Evolutionary conservation across 768 basidiomycete genomes (phyloP).

Genomic region (Russula abietina): DNA sequence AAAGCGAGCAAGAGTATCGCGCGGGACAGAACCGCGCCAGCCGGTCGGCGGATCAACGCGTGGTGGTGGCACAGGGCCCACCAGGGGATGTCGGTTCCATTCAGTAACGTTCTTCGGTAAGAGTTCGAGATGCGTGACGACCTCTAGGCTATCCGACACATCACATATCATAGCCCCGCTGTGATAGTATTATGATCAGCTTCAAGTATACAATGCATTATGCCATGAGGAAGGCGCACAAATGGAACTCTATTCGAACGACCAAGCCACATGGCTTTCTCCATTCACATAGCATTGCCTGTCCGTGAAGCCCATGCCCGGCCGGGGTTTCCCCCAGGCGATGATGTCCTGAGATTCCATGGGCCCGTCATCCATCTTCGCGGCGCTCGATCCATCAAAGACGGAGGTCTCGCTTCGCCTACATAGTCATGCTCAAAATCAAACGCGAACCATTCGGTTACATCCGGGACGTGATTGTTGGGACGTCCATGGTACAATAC

Average conservation of each 20-base stretch:
- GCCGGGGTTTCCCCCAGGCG: slow-evolving; percentile 28
- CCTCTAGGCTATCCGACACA: slow-evolving; percentile 13
- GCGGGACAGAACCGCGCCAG: slow-evolving; percentile 19
- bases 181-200: not conserved
- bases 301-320: slow-evolving; percentile 27
- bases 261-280: slow-evolving; percentile 31
- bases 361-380: slow-evolving; percentile 28
- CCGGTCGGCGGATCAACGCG: slow-evolving; percentile 8
- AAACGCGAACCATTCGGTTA: slow-evolving; percentile 22
- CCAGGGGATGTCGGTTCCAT: no score
- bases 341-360: slow-evolving; percentile 37
- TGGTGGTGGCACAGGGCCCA: not conserved
- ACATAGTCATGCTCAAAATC: slow-evolving; percentile 19
- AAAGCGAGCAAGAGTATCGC: not conserved
- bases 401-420: slow-evolving; percentile 18
- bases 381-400: slow-evolving; percentile 20
- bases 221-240: slow-evolving; percentile 11
- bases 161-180: slow-evolving; percentile 24
- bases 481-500: slow-evolving; percentile 23
- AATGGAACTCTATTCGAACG: slow-evolving; percentile 26
- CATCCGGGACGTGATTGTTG: not conserved
- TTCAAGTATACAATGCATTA: not conserved
- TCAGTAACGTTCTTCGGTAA: slow-evolving; percentile 1
- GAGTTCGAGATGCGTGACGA: slow-evolving; percentile 17
- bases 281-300: slow-evolving; percentile 34